Base-by-base conservation (phyloP, 441 rosid genomes). In the Oxalis stricta region DNA sequence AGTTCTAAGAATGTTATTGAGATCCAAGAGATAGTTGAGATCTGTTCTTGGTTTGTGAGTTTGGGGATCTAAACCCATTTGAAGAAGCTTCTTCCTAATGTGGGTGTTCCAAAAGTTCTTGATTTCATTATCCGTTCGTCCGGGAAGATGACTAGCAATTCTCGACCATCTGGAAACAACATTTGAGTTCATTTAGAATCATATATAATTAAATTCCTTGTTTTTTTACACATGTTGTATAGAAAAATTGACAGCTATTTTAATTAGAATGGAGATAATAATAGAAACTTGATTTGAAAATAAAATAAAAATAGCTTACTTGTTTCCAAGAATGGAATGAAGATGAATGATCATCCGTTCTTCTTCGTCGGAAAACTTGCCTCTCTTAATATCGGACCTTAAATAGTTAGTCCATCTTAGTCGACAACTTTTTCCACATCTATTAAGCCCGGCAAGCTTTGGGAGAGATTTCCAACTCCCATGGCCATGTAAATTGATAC, bases 31-130 rank as follows among this genome's bases (percentile, higher is more conserved):
- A n/a, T n/a, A n/a, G n/a, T n/a, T n/a, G n/a, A 88, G 94, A 52
- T 88, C 95, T 16, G 84, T 69, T 5, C 94, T 69, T 5, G 94
- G 97, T 45, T 47, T 67, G 17, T 88, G 97, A 23, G 97, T 88
- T 0, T 82, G 84, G 1, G 97, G 97, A 55, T 88, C 97, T 18
- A 88, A 79, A 39, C 95, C 95, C 85, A 79, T 77, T 18, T 85
- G 71, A 0, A 88, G 65, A 18, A 88, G 85, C 64, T 54, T 69
- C 55, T 84, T 88, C 21, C 97, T 45, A 18, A 88, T 77, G 68
- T 88, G 87, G 2, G 97, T 88, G 66, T 88, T 88, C 97, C 97
- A 88, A 29, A 71, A 84, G 52, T 88, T 88, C 57, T 88, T 88
- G 38, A 88, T 88, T 48, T 88, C 97, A n/a, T 88, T 84, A 41